A percentile compares a stretch with the other conserved stretches of the same genome.
Conservation (phyloP, 345 rosid genomes). For the Citrus medica region DNA sequence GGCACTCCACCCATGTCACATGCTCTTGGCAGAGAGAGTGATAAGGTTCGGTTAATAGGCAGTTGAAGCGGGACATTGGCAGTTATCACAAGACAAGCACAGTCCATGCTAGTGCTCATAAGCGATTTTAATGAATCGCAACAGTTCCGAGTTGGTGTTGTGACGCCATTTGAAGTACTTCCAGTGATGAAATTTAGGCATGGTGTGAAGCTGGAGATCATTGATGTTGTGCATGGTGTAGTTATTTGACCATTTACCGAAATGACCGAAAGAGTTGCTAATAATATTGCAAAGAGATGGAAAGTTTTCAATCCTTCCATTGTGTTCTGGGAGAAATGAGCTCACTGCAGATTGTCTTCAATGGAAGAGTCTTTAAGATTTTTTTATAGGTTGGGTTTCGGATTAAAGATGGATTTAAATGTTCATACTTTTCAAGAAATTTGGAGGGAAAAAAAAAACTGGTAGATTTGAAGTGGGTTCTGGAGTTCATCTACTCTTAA, state of each 20-base stretch:
- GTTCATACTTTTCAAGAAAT: slow-evolving; percentile 10
- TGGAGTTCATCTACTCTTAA: slow-evolving; percentile 41
- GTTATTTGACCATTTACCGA: slow-evolving; percentile 56
- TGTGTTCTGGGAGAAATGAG: neutral
- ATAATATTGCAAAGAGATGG: slow-evolving; percentile 19
- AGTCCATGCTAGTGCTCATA: slow-evolving; percentile 46
- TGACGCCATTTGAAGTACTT: slow-evolving; percentile 49
- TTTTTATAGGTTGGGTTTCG: neutral
- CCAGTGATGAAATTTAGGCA: slow-evolving; percentile 80
- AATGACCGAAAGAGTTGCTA: slow-evolving; percentile 22
- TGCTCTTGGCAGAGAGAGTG: slow-evolving; percentile 65
- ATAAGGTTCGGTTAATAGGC: slow-evolving; percentile 57
- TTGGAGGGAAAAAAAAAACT: slow-evolving; percentile 8
- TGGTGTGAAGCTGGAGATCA: slow-evolving; percentile 79
- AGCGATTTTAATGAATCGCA: slow-evolving; percentile 57
- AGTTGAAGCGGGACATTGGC: slow-evolving; percentile 76
- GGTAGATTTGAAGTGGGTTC: slow-evolving; percentile 34
- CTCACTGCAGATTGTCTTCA: neutral
- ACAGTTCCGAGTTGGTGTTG: slow-evolving; percentile 59
- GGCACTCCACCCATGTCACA: slow-evolving; percentile 68
- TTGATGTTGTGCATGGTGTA: slow-evolving; percentile 74
- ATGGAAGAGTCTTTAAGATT: neutral
- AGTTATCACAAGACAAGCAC: slow-evolving; percentile 64
- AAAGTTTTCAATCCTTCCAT: slow-evolving; percentile 25
- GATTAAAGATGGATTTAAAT: slow-evolving; percentile 16